These are phyloP conservation scores for Trichoderma sp. DNA, from an alignment of 2,329 filamentous ascomycete genomes.

Conservation along the genomic window DNA sequence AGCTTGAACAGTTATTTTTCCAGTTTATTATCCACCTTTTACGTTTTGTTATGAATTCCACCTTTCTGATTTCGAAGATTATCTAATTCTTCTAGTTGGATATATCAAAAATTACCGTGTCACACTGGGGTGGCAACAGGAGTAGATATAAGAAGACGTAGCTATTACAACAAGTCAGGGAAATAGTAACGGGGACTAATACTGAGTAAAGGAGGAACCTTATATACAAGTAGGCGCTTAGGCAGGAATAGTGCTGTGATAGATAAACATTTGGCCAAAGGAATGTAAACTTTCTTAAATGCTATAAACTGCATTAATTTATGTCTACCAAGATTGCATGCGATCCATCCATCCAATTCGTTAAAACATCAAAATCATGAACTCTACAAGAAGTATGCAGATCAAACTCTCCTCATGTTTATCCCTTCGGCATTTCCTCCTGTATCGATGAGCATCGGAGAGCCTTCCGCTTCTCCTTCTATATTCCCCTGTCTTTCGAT, in stretches of 20 bases:
- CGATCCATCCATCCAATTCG: not conserved
- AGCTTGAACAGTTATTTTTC: not conserved
- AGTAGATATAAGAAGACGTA: not conserved
- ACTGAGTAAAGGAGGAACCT: no score
- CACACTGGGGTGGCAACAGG: not conserved
- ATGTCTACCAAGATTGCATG: not conserved
- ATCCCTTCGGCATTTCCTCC: conserved; percentile 28
- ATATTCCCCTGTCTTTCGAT: conserved; percentile 34
- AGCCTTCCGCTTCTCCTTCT: conserved; percentile 35
- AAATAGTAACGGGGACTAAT: no score
- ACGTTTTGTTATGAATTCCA: not conserved
- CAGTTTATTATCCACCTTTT: no score
- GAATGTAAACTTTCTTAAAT: no score
- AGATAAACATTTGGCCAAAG: not conserved
- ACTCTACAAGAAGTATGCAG: not conserved
- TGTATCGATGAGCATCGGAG: conserved; percentile 40
- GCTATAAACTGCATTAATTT: not conserved
- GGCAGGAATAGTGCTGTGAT: not conserved
- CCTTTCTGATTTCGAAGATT: not conserved
- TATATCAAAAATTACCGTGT: not conserved
- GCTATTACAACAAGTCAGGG: not conserved
- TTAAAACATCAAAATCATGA: not conserved
- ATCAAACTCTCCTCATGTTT: conserved; percentile 10
- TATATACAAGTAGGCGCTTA: no score
- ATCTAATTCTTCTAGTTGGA: not conserved